Evolutionary conservation across 805 yeast species (phyloP), one percentile per base, ranked within the genome.

Genomic region (Teunomyces pallodes): DNA sequence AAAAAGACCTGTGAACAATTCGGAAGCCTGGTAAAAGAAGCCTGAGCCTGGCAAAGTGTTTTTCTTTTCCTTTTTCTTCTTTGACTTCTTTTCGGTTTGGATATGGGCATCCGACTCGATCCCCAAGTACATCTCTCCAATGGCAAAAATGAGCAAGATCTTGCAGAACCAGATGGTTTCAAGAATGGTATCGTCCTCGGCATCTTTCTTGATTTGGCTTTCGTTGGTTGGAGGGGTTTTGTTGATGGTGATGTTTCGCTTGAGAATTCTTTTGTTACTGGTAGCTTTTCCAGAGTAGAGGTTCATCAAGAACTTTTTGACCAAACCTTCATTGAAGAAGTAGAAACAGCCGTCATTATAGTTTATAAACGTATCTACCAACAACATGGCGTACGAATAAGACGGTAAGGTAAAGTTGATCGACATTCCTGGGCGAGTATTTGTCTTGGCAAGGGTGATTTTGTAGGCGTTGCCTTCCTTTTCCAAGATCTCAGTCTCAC

Each of bases 311-410:
- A 81, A 84, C 54, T 80, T 80, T 58, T 86, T 86, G 20, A 86
- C 88, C 16, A 86, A 59, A 1, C 95, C 95, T 62, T 87, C 95
- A 60, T 87, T 87, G 69, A 87, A 87, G 58, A 87, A 87, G 66
- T 87, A 87, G 62, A 87, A 87, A 56, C 95, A 87, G 0, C 91
- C 94, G 64, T 86, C 94, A 57, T 87, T 87, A 62, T 86, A 87
- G 45, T 85, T 84, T 46, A 87, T 79, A 55, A 87, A 87, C 0
- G 89, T 83, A 59, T 87, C 92, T 9, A 87, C 87, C 43, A 87
- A 66, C 10, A 85, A 62, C 79, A 84, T 79, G 5, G 92, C 90
- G 62, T 86, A 86, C 3, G 88, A 80, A 54, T 85, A 86, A 10
- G 89, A 82, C 0, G 95, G 95, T 13, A 87, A 68, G 0, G 88